These are phyloP conservation scores for Cadophora luteo-olivacea DNA, from an alignment of 2,329 filamentous ascomycete genomes.

Conservation along the genomic window DNA sequence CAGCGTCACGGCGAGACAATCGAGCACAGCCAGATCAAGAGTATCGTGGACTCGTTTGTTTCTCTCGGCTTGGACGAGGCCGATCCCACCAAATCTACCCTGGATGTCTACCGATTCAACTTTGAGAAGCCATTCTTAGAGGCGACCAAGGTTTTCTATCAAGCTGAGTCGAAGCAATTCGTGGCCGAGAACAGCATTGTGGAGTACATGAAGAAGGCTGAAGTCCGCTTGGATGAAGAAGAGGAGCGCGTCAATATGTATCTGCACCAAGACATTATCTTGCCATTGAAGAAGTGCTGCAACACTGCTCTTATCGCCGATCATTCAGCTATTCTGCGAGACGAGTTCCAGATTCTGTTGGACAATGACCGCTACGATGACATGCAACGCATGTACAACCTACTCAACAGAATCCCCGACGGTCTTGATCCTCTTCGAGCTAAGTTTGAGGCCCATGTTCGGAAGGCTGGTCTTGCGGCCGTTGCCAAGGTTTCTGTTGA, in stretches of 20 bases:
- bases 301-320: conserved; percentile 89
- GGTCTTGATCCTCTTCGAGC: conserved; percentile 87
- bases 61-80: conserved; percentile 93
- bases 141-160: conserved; percentile 85
- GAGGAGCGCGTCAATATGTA: conserved; percentile 93
- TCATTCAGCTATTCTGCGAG: conserved; percentile 83
- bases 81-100: conserved; percentile 89
- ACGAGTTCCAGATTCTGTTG: conserved; percentile 93
- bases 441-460: conserved; percentile 90
- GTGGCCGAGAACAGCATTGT: conserved; percentile 96
- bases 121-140: conserved; percentile 93
- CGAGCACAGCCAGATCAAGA: conserved; percentile 95
- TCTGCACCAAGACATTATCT: conserved; percentile 86
- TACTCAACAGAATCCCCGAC: conserved; percentile 87
- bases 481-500: conserved; percentile 91
- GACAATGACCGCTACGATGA: conserved; percentile 96
- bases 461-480: conserved; percentile 85
- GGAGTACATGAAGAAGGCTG: conserved; percentile 99
- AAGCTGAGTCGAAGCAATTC: conserved; percentile 91
- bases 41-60: conserved; percentile 94
- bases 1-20: conserved; percentile 98
- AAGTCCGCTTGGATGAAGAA: conserved; percentile 86
- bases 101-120: conserved; percentile 91
- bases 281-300: conserved; percentile 83
- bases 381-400: conserved; percentile 93